Base-by-base conservation (phyloP, 2,329 filamentous ascomycete species). In the Monosporascus sp. region DNA sequence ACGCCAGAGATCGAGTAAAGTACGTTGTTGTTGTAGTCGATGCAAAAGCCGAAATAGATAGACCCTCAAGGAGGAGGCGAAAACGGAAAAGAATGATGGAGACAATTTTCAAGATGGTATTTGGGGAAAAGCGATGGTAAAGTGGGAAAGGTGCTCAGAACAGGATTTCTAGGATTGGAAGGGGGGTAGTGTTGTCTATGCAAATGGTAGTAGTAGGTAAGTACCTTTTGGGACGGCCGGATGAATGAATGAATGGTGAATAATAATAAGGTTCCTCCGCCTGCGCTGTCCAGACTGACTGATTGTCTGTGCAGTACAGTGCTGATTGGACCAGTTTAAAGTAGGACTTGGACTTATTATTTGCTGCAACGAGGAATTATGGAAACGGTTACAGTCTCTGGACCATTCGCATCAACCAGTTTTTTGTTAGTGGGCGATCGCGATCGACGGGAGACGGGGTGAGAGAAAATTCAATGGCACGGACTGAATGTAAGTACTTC, bases 391-490 rank as follows among this genome's bases (percentile, higher is more conserved):
- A 9, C 22, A 20, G 9, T 5, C 39, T 5, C 9, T 5, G 9
- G 39, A 24, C 39, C 17, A 39, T 39, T 48, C 31, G 47, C 27
- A 48, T 36, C 31, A 22, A 24, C 31, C 37, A 14, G 9, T 7
- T 48, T 48, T 18, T 18, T 18, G 14, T 14, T 42, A 50, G 58
- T 54, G 58, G 59, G 59, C 58, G 55, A 61, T 60, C 55, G 56
- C 54, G 55, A 60, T 55, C 52, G 57, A 42, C 17, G 22, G 18
- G 25, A 15, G 11, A 17, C 9, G 39, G 27, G 7, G n/a, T 11
- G 14, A 42, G 17, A 22, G 39, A 42, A 42, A 42, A 11, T 20
- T 20, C 6, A 42, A 18, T 14, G 11, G 31, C 31, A 34, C 14
- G 22, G 9, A 6, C 3, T 39, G 6, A 18, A 39, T 18, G 6